Evolutionary conservation across 371 early-diverging fungal species (phyloP).

Genomic region (Apophysomyces ossiformis): DNA sequence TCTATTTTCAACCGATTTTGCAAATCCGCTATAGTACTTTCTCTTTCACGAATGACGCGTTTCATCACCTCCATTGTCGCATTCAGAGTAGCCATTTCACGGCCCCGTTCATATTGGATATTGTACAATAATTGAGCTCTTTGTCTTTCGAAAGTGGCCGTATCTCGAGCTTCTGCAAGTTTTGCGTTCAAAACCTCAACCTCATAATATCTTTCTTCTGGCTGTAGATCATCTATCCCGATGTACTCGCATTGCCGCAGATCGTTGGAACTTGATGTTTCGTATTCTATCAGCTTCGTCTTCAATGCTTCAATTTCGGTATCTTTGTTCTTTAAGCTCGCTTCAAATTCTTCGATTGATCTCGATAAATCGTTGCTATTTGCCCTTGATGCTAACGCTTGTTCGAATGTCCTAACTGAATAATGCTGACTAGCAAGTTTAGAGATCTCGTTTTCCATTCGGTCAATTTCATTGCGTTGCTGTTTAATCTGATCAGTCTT

Average conservation of each 20-base stretch:
- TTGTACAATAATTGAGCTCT: neutral
- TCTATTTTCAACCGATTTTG: neutral
- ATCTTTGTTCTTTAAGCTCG: neutral
- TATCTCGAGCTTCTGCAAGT: neutral
- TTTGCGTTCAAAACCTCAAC: neutral
- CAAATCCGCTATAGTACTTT: neutral
- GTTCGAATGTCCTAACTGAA: too few relatives aligned
- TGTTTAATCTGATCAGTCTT: neutral
- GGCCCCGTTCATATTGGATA: neutral
- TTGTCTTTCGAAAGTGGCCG: neutral
- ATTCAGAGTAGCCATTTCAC: neutral
- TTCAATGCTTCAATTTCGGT: neutral
- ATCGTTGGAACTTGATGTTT: too few relatives aligned
- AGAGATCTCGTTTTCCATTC: neutral
- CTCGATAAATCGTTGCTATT: neutral
- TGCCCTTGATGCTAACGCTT: neutral
- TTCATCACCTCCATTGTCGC: neutral
- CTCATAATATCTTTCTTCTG: neutral
- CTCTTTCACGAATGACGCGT: neutral
- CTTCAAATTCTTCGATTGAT: too few relatives aligned
- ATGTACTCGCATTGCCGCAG: too few relatives aligned
- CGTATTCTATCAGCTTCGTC: too few relatives aligned
- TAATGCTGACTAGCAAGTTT: neutral
- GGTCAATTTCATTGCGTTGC: neutral
- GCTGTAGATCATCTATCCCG: neutral